Conservation (phyloP, 2,329 filamentous ascomycete species). For the Stemphylium beticola region DNA sequence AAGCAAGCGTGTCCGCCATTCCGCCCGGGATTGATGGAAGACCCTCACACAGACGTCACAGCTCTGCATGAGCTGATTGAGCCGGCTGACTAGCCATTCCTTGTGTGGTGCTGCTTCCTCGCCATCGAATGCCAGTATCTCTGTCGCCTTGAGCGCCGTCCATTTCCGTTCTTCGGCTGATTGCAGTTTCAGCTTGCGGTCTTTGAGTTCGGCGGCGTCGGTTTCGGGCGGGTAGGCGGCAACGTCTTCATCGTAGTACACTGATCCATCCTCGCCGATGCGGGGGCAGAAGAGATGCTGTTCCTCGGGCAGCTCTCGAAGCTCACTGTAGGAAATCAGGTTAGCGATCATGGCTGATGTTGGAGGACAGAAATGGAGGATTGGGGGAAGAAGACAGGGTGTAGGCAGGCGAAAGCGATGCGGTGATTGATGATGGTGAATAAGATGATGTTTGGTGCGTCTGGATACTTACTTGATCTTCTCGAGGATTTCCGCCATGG, state of each 20-base stretch:
- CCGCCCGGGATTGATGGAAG: constrained; percentile 53
- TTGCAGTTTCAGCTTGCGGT: constrained; percentile 43
- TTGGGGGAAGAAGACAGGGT: background rate
- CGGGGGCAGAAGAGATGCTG: constrained; percentile 59
- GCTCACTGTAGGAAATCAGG: constrained; percentile 38
- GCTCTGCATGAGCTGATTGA: constrained; percentile 51
- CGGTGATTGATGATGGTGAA: background rate
- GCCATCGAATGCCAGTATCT: constrained; percentile 57
- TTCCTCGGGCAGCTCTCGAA: constrained; percentile 46
- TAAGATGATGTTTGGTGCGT: background rate
- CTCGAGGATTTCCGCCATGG: constrained; percentile 44
- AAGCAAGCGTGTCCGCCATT: constrained; percentile 51
- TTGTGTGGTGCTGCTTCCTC: constrained; percentile 53
- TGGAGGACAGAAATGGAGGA: background rate
- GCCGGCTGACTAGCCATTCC: constrained; percentile 48
- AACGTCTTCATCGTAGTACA: constrained; percentile 56
- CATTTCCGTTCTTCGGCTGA: constrained; percentile 51
- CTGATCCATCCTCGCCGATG: constrained; percentile 37
- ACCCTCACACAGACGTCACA: constrained; percentile 59
- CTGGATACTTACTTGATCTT: constrained; percentile 40
- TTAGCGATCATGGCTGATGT: constrained; percentile 29
- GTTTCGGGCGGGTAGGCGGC: constrained; percentile 39
- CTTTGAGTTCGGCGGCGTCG: constrained; percentile 27
- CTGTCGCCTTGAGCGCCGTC: constrained; percentile 50
- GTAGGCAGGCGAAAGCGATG: background rate